These are phyloP conservation scores for Fomitopsis pulvina DNA, from an alignment of 768 basidiomycete genomes.

Conservation along the genomic window DNA sequence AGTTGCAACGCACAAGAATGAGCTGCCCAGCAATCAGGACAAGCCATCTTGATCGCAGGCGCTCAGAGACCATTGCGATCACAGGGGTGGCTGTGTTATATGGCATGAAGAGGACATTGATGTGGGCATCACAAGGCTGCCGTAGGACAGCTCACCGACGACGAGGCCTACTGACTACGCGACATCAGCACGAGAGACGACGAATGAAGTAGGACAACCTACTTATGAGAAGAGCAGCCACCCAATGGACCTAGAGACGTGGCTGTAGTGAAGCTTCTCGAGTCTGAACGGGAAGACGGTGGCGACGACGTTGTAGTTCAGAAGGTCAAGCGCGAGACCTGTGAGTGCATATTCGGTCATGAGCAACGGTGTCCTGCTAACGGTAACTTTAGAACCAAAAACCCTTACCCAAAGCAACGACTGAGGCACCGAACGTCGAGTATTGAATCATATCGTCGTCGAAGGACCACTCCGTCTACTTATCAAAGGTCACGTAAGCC, in stretches of 20 bases:
- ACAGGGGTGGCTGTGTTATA: neutral
- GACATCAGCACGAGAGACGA: neutral
- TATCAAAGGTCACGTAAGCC: neutral
- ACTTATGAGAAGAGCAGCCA: conserved; percentile 1
- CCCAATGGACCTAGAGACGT: neutral
- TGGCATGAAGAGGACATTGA: too few relatives aligned
- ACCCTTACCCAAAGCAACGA: neutral
- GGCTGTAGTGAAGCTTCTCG: neutral
- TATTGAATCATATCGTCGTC: too few relatives aligned
- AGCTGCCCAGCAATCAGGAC: conserved; percentile 20
- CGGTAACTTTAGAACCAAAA: too few relatives aligned
- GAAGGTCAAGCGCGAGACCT: neutral
- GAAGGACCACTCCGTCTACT: neutral
- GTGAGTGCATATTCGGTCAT: neutral
- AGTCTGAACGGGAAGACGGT: conserved; percentile 1
- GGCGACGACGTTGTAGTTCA: neutral
- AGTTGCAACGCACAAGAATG: conserved; percentile 22
- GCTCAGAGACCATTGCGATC: neutral
- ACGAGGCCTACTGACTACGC: neutral
- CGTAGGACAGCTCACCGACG: neutral
- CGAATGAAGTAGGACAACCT: neutral
- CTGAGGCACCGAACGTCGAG: too few relatives aligned
- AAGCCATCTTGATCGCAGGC: neutral
- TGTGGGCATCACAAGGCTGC: too few relatives aligned
- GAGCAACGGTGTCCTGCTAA: too few relatives aligned